A percentile compares a stretch with the other conserved stretches of the same genome.
Evolutionary conservation across 2,329 filamentous ascomycete species (phyloP).

Genomic region (Verticillium dahliae): DNA sequence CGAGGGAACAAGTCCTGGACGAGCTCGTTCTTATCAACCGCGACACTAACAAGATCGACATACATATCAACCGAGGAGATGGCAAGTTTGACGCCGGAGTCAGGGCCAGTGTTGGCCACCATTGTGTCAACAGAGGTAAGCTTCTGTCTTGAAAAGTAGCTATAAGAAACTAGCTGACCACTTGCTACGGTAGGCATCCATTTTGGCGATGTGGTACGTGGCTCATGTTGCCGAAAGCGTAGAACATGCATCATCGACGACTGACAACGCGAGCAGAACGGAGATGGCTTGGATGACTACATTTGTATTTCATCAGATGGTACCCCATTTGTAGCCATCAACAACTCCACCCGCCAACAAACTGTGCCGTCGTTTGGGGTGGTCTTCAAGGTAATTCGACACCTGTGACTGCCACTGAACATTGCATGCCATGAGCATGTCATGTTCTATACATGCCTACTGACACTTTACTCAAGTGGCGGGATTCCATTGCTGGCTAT

Average conservation of each 20-base stretch:
- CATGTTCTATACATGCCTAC: no score
- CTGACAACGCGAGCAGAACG: not conserved
- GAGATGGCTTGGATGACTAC: slow-evolving; percentile 20
- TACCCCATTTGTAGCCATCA: slow-evolving; percentile 1
- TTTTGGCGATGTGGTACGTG: not conserved
- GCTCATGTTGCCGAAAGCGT: no score
- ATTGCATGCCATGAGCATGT: no score
- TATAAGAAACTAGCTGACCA: not conserved
- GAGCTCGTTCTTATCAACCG: slow-evolving; percentile 1
- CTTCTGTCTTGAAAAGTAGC: not conserved
- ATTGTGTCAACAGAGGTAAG: not conserved
- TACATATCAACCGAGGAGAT: slow-evolving; percentile 1
- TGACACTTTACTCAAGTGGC: not conserved
- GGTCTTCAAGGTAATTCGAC: not conserved
- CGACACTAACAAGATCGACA: not conserved
- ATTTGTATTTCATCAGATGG: slow-evolving; percentile 19
- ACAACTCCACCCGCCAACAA: not conserved
- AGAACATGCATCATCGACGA: no score
- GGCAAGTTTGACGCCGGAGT: not conserved
- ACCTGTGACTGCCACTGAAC: not conserved
- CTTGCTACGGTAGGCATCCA: not conserved
- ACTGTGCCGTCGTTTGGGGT: not conserved
- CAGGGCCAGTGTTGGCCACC: not conserved
- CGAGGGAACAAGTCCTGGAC: slow-evolving; percentile 15
- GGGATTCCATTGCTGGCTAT: not conserved